Percentiles rank a stretch among this genome's conserved stretches.
phyloP scores from a whole-genome alignment of 1,139 yeast species.

The Candida neerlandica region DNA sequence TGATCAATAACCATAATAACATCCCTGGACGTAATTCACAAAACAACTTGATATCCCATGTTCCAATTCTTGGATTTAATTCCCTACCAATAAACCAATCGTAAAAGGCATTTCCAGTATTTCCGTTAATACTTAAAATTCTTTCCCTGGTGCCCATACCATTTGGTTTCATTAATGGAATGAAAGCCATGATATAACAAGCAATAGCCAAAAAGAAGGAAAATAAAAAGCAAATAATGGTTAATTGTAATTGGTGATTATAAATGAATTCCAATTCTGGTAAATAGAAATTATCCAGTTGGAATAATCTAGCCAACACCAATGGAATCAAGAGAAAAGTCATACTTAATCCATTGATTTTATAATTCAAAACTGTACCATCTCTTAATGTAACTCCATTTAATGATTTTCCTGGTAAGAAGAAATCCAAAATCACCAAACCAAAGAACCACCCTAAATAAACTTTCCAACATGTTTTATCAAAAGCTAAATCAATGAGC shows the following conservation, averaged over 20 bases:
- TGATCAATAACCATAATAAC: constrained; percentile 80
- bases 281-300: constrained; percentile 46
- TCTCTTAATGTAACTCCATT: constrained; percentile 77
- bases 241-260: constrained; percentile 65
- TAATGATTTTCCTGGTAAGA: constrained; percentile 72
- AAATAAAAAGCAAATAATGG: constrained; percentile 63
- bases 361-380: constrained; percentile 68
- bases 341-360: constrained; percentile 76
- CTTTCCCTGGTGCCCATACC: constrained; percentile 63
- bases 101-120: constrained; percentile 71
- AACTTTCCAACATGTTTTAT: constrained; percentile 56
- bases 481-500: constrained; percentile 32
- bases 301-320: constrained; percentile 52
- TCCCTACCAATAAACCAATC: constrained; percentile 99
- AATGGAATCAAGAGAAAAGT: constrained; percentile 48
- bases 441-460: constrained; percentile 77
- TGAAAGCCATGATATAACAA: constrained; percentile 68
- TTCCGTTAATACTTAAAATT: constrained; percentile 84
- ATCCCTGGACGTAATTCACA: constrained; percentile 96
- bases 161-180: constrained; percentile 54
- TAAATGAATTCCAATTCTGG: constrained; percentile 83
- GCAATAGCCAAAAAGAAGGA: constrained; percentile 63
- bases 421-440: constrained; percentile 61
- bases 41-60: constrained; percentile 84
- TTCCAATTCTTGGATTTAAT: constrained; percentile 85